phyloP scores from a whole-genome alignment of 2,329 filamentous ascomycete species.

The Botrytis pseudocinerea region DNA sequence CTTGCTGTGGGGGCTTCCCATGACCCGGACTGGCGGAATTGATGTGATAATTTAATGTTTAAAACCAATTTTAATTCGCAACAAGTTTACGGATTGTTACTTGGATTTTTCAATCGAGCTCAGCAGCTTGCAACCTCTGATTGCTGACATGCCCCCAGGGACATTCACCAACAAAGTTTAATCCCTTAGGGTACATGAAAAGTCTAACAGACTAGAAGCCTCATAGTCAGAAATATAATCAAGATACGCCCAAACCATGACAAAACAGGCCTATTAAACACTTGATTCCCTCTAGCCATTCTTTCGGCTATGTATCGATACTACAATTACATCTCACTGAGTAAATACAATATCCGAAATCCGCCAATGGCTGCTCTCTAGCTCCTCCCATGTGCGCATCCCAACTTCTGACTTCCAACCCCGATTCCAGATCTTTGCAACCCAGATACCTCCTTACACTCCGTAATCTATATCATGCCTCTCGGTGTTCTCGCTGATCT shows the following conservation, averaged over 20 bases:
- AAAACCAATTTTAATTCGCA: too few species aligned
- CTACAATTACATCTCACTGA: not conserved
- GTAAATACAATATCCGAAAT: not conserved
- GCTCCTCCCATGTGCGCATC: not conserved
- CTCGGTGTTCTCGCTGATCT: not conserved
- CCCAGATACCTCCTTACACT: rapidly evolving
- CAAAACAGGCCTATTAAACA: not conserved
- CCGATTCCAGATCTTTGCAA: not conserved
- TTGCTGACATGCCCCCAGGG: not conserved
- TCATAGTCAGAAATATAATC: not conserved
- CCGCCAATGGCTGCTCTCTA: not conserved
- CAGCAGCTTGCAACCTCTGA: too few species aligned
- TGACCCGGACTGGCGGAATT: too few species aligned
- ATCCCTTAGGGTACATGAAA: not conserved
- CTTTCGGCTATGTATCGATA: not conserved
- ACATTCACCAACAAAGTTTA: not conserved
- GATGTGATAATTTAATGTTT: too few species aligned
- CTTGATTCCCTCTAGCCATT: not conserved
- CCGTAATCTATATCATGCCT: not conserved
- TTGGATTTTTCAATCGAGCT: not conserved
- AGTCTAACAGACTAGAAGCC: not conserved
- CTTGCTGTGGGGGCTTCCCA: too few species aligned
- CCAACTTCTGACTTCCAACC: too few species aligned
- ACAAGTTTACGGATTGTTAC: not conserved
- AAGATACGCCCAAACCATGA: not conserved